These are phyloP conservation scores for Achaetomiella virescens DNA, from an alignment of 495 filamentous ascomycete genomes.

Conservation along the genomic window DNA sequence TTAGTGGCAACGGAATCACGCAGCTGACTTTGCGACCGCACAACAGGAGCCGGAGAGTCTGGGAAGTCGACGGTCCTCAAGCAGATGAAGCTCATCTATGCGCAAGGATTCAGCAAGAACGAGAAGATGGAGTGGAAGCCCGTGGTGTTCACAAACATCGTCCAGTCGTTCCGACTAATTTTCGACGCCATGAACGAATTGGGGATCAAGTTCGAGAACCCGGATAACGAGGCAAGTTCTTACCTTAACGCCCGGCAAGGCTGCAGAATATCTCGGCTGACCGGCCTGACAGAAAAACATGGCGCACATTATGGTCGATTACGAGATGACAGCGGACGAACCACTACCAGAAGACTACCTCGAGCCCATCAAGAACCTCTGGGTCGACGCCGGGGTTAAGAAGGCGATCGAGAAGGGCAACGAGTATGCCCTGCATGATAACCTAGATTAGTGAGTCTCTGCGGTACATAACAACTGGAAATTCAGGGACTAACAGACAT, in stretches of 20 bases:
- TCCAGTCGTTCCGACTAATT: conserved; percentile 82
- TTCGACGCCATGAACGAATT: conserved; percentile 91
- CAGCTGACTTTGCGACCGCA: background rate
- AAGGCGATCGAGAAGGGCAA: conserved; percentile 82
- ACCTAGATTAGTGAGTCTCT: conserved; percentile 75
- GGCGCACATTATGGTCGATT: conserved; percentile 51
- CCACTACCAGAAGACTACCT: conserved; percentile 63
- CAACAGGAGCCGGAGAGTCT: conserved; percentile 86
- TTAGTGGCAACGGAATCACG: background rate
- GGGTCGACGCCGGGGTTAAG: conserved; percentile 78
- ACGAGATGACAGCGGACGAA: conserved; percentile 73
- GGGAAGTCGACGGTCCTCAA: conserved; percentile 98
- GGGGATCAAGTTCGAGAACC: conserved; percentile 65
- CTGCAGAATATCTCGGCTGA: background rate
- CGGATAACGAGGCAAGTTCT: conserved; percentile 66
- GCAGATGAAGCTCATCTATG: conserved; percentile 98
- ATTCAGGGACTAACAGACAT: background rate
- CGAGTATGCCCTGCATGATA: conserved; percentile 95
- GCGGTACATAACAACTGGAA: background rate
- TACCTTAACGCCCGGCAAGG: background rate
- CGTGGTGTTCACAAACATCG: conserved; percentile 89
- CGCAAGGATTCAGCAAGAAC: conserved; percentile 81
- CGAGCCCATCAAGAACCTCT: conserved; percentile 74
- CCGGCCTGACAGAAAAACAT: conserved; percentile 42
- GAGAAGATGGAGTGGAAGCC: conserved; percentile 90